Evolutionary conservation across 1,139 yeast genomes (phyloP), one percentile per base, ranked within the genome.

Genomic region (Chernovozyma sophiae-reginae): DNA sequence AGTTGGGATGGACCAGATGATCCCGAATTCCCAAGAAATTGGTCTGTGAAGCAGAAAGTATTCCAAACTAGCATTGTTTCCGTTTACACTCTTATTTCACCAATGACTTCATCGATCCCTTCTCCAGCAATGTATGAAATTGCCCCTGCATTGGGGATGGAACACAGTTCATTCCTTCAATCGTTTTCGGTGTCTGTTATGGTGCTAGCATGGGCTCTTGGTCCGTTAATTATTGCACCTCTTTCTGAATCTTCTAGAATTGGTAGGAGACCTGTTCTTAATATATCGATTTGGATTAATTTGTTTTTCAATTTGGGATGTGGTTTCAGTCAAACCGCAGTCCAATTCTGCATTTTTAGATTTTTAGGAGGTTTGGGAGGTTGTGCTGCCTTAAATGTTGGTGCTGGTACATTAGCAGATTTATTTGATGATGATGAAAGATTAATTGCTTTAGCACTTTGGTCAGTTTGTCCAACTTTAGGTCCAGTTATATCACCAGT

Each of bases 401-500:
- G 73, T 16, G 73, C 74, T 13, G 74, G 73, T 4, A 72, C 67
- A 12, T 55, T 61, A 14, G 52, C 63, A 5, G 67, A 62, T 44
- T 52, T 69, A 44, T 68, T 57, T 41, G 69, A 60, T 34, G 67
- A 71, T 23, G 56, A 59, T 35, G 51, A 58, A 17, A 55, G 74
- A 51, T 65, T 65, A 40, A 40, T 53, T 10, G 71, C 73, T 1
- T 54, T 68, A 39, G 72, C 74, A 2, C 70, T 71, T 1, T 68
- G 63, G 34, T 62, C 69, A 4, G 54, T 69, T 38, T 71, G 69
- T n/a, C 68, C 68, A 1, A 52, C 68, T 27, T 57, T 81, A 35
- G 90, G 89, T 0, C 84, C 86, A 1, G 77, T 77, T 1, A 56
- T 79, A 36, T 83, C 82, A 0, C 83, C 84, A 0, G 63, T 79